Evolutionary conservation across 306 rosid genomes (phyloP), one percentile per base, ranked within the genome.

Genomic region (Chamaecrista fasciculata): DNA sequence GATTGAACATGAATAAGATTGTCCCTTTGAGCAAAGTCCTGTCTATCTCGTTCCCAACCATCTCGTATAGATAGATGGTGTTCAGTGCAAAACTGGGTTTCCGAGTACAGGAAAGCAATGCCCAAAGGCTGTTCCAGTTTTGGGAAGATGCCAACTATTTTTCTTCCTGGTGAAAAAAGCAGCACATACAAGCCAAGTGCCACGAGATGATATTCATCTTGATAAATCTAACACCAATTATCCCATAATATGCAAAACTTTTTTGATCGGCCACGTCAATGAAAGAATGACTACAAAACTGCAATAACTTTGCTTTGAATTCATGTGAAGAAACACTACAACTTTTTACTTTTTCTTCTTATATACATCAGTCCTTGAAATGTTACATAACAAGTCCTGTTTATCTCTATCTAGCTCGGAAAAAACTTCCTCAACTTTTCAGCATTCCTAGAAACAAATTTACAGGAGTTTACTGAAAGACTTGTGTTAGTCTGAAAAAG

Each of bases 391-490:
- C 74, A 86, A 63, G 28, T 86, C 79, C 58, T 80, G 83, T 69
- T 86, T 82, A 80, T 85, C 84, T 62, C 76, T 81, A 74, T 59
- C 82, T 71, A 93, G 80, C 60, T 62, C 75, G 46, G 80, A 80
- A 73, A 81, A 86, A 96, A 93, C 70, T 68, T 78, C 52, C 83
- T 78, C 18, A 90, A 59, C 58, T 65, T 62, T 70, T 73, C 76
- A 63, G 63, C 70, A 61, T 78, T 71, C 37, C 81, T 84, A 3
- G 58, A 73, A 76, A 62, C 79, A 29, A 77, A 75, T n/a, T 68
- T 72, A 59, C 75, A 40, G n/a, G 72, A 57, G 51, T 18, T 28
- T 51, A 50, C 72, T 0, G 81, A 66, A 72, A 67, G 61, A 76
- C 60, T 44, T 36, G 39, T 70, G 49, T 62, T 67, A 28, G 58